Evolutionary conservation across 2,329 filamentous ascomycete species (phyloP).

Genomic region (Fusarium sp.): DNA sequence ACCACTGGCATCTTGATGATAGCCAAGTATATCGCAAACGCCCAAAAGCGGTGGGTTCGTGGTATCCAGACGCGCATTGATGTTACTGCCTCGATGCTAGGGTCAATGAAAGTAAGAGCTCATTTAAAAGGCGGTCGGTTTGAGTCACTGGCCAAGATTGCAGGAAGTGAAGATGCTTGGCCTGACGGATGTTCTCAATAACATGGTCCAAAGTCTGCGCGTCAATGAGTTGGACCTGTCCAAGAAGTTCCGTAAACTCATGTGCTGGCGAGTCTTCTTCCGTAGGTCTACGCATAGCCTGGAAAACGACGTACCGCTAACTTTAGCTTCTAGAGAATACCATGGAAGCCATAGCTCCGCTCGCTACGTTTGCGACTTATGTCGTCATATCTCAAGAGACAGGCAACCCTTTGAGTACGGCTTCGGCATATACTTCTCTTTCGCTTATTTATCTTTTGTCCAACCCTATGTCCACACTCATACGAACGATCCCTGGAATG

Average conservation of each 20-base stretch:
- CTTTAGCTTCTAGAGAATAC: neutral
- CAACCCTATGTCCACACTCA: neutral
- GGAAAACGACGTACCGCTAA: neutral
- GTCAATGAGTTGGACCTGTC: neutral
- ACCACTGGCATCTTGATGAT: constrained; percentile 9
- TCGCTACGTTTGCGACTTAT: constrained; percentile 22
- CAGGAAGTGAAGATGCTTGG: constrained; percentile 22
- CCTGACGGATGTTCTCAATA: constrained; percentile 6
- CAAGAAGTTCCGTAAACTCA: constrained; percentile 5
- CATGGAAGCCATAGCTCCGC: constrained; percentile 2
- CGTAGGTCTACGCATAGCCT: neutral
- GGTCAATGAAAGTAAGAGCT: constrained; percentile 14
- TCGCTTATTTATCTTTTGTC: constrained; percentile 23
- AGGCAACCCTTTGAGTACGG: constrained; percentile 8
- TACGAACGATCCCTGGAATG: constrained; percentile 4
- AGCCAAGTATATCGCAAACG: constrained; percentile 13
- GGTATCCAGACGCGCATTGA: constrained; percentile 21
- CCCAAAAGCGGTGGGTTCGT: constrained; percentile 17
- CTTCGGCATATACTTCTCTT: constrained; percentile 19
- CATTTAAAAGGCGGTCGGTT: fast-evolving
- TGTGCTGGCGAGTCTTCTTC: constrained; percentile 2
- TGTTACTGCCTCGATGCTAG: constrained; percentile 15
- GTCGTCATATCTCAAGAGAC: constrained; percentile 12
- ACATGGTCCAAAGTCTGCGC: constrained; percentile 7
- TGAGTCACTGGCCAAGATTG: neutral